phyloP scores from a whole-genome alignment of 768 basidiomycete genomes.

The Hericium rajendrae region DNA sequence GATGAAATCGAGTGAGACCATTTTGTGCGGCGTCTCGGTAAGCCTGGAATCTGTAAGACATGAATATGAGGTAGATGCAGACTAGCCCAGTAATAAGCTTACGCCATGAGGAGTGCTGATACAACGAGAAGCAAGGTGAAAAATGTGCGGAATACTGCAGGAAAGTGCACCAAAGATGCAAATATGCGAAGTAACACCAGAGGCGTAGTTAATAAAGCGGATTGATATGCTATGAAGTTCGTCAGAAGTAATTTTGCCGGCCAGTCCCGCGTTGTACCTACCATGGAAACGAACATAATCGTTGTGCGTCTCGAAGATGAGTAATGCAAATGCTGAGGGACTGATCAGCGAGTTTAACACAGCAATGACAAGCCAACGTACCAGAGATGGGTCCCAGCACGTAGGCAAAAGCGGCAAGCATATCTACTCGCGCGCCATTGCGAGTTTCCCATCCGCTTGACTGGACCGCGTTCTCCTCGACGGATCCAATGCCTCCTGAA shows the following conservation, averaged over 20 bases:
- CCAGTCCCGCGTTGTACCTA: conserved; percentile 21
- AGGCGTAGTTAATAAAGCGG: conserved; percentile 60
- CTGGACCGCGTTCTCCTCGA: conserved; percentile 29
- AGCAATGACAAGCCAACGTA: conserved; percentile 37
- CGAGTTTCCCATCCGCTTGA: conserved; percentile 64
- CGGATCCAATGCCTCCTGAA: conserved; percentile 25
- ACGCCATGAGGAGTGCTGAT: conserved; percentile 47
- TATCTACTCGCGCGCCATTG: conserved; percentile 55
- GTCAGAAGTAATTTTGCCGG: not conserved
- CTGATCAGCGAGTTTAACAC: conserved; percentile 56
- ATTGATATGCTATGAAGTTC: conserved; percentile 56
- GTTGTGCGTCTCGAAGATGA: conserved; percentile 69
- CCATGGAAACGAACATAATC: conserved; percentile 75
- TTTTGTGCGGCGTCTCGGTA: conserved; percentile 44
- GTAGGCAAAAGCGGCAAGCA: conserved; percentile 57
- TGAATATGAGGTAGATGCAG: not conserved
- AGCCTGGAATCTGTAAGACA: conserved; percentile 31
- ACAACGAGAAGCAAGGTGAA: conserved; percentile 36
- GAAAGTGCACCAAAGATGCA: conserved; percentile 42
- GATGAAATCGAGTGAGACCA: conserved; percentile 44
- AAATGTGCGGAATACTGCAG: conserved; percentile 40
- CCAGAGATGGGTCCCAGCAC: conserved; percentile 65
- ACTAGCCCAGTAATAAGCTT: conserved; percentile 18
- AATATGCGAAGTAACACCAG: conserved; percentile 47
- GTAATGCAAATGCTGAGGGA: conserved; percentile 44